Evolutionary conservation across 306 rosid species (phyloP).

Genomic region (Cucumis melo): DNA sequence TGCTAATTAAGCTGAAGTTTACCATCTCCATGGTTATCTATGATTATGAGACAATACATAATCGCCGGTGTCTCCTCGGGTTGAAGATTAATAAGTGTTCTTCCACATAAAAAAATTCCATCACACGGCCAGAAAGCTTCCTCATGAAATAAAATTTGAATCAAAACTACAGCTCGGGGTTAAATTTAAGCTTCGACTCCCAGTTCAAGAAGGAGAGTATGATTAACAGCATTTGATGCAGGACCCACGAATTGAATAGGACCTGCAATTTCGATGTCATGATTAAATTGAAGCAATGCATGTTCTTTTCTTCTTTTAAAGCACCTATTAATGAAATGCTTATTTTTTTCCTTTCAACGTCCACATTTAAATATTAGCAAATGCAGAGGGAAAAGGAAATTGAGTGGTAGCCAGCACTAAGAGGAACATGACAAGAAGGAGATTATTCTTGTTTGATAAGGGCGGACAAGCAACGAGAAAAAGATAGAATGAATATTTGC

Average conservation of each 20-base stretch:
- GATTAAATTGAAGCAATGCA: neutral
- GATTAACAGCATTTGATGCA: constrained; percentile 54
- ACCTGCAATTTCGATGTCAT: constrained; percentile 31
- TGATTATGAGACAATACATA: neutral
- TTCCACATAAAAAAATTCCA: neutral
- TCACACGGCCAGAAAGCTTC: neutral
- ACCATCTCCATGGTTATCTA: neutral
- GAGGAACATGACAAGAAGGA: neutral
- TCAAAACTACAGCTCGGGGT: constrained; percentile 4
- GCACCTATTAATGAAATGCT: neutral
- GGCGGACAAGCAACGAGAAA: neutral
- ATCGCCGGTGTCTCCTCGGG: neutral
- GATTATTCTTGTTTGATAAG: neutral
- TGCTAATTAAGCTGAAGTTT: neutral
- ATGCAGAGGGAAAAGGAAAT: neutral
- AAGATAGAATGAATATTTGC: constrained; percentile 2
- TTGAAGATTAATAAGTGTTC: neutral
- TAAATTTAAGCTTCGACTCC: constrained; percentile 32
- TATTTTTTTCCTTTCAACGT: neutral
- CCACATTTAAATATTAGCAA: neutral
- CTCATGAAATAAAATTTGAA: neutral
- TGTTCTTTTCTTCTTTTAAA: neutral
- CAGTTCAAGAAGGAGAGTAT: constrained; percentile 76
- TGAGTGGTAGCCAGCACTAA: neutral
- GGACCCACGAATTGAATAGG: constrained; percentile 88